phyloP scores from a whole-genome alignment of 2,329 filamentous ascomycete genomes.

The Colletotrichum cereale region DNA sequence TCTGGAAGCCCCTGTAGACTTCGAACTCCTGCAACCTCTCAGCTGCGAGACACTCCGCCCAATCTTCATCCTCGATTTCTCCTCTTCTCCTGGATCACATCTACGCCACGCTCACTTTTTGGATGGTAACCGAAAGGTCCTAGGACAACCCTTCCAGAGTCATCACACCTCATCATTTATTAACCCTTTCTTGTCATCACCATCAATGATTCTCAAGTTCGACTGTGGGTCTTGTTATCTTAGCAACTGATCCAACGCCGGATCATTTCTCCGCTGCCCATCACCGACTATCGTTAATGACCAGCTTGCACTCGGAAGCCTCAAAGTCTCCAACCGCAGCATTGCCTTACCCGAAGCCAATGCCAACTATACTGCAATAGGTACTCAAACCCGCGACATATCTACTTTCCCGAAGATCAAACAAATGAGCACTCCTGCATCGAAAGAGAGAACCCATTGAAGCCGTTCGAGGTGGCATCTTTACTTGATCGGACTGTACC shows the following conservation, averaged over 20 bases:
- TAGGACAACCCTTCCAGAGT: background rate
- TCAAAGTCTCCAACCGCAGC: background rate
- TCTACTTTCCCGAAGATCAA: background rate
- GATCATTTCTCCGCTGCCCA: background rate
- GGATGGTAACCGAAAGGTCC: slow-evolving; percentile 14
- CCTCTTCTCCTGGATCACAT: background rate
- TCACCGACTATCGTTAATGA: background rate
- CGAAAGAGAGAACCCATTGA: background rate
- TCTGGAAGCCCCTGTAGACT: background rate
- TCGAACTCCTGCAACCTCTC: background rate
- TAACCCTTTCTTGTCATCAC: background rate
- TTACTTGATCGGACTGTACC: background rate
- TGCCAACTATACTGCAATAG: background rate
- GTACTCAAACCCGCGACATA: background rate
- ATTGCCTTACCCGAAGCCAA: background rate
- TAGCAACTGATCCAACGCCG: background rate
- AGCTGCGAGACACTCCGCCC: too few relatives aligned
- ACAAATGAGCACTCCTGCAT: background rate
- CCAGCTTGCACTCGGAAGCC: background rate
- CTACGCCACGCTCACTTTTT: slow-evolving; percentile 7
- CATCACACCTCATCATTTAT: background rate
- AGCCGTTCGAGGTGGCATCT: background rate
- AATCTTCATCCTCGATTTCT: background rate
- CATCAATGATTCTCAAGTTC: background rate
- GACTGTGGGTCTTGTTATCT: background rate